Evolutionary conservation across 2,329 filamentous ascomycete genomes (phyloP), one percentile per base, ranked within the genome.

Genomic region (Chaetomium olivaceum): DNA sequence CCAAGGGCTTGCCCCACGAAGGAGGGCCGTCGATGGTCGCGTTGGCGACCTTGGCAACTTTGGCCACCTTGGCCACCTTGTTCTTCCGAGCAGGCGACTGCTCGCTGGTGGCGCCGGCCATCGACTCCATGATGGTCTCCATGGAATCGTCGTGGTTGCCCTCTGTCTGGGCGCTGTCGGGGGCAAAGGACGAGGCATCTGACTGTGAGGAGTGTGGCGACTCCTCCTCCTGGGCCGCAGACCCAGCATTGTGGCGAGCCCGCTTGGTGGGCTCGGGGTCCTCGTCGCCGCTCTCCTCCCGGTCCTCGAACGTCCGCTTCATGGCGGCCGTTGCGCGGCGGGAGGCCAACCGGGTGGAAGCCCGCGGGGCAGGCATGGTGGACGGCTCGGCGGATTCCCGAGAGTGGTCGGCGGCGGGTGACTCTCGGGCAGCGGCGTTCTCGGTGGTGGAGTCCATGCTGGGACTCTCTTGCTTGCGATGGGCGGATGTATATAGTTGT

Each of bases 1-100:
- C 82, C 12, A 54, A 7, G 8, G 65, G 67, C 36, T 43, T 27
- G 5, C 57, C 54, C 5, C 14, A 14, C 12, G 64, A 7, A 0
- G n/a, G 54, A 6, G 50, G 12, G 19, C 48, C 54, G 27, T 14
- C 27, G n/a, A 16, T 1, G 19, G 19, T 2, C 4, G 25, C 6
- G 6, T 61, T 12, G 23, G n/a, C 21, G 48, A 36, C 29, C 7
- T 25, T 16, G 5, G 8, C 31, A 9, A 33, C 29, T 3, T 25
- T 16, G 5, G 8, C 16, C 46, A 36, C 29, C 7, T 25, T 16
- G 5, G 8, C 16, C 46, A 36, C 29, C 7, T 25, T 16, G 5
- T 4, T 25, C 1, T 58, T 6, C 4, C 12, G 27, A 36, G 6
- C 2, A 21, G 50, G 16, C 2, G 6, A 3, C 2, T 1, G 14